phyloP scores from a whole-genome alignment of 768 basidiomycete genomes.

The Auriscalpium microsporum region DNA sequence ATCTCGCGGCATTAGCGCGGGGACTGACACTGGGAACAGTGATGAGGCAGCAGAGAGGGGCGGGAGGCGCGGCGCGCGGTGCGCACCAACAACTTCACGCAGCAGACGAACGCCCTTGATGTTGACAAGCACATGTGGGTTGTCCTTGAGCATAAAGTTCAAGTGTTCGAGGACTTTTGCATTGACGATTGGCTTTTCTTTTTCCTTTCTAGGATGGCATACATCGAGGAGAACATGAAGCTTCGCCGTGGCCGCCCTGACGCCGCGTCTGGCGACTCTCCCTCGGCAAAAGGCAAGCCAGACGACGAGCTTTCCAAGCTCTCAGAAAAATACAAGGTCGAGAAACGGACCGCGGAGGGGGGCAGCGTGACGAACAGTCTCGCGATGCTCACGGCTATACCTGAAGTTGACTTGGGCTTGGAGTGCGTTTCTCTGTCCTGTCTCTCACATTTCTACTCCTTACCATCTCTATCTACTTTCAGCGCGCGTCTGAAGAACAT shows the following conservation, averaged over 20 bases:
- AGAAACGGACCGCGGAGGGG: constrained; percentile 54
- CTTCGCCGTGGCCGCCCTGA: constrained; percentile 54
- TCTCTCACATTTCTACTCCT: neutral
- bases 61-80: constrained; percentile 67
- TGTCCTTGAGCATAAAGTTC: neutral
- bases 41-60: no score
- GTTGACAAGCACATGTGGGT: constrained; percentile 97
- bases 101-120: constrained; percentile 91
- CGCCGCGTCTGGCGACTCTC: constrained; percentile 12
- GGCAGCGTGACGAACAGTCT: constrained; percentile 90
- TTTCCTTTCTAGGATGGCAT: constrained; percentile 71
- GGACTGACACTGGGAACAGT: constrained; percentile 21
- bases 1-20: no score
- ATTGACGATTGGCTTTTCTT: neutral
- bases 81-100: constrained; percentile 88
- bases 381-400: constrained; percentile 96
- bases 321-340: constrained; percentile 56
- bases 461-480: neutral
- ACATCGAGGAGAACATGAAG: constrained; percentile 90
- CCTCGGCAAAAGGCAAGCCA: constrained; percentile 35
- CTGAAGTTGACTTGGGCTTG: constrained; percentile 97
- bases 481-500: constrained; percentile 91
- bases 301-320: constrained; percentile 69
- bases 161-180: neutral
- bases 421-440: constrained; percentile 55